A percentile compares a stretch with the other conserved stretches of the same genome.
These are phyloP conservation scores for Epichloe hybrida DNA, from an alignment of 2,329 filamentous ascomycete genomes.

Conservation along the genomic window DNA sequence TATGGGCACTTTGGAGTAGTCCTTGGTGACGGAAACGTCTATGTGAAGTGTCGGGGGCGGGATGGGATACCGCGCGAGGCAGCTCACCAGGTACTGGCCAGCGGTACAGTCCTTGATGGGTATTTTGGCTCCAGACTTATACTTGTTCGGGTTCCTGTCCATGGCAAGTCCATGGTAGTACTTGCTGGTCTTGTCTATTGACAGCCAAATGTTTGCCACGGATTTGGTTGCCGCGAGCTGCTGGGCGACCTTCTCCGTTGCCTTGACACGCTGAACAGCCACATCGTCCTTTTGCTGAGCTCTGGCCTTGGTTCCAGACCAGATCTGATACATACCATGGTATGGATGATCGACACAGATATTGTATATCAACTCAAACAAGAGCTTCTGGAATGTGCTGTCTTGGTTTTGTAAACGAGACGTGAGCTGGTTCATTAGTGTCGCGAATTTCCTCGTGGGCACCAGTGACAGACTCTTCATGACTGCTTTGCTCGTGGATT, in stretches of 20 bases:
- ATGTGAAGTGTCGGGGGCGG: conserved; percentile 86
- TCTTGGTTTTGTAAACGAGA: conserved; percentile 70
- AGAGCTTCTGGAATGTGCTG: conserved; percentile 60
- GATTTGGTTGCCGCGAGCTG: conserved; percentile 39
- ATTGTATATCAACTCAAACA: conserved; percentile 60
- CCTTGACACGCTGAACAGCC: conserved; percentile 58
- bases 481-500: conserved; percentile 66
- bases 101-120: conserved; percentile 48
- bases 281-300: conserved; percentile 59
- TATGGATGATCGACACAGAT: conserved; percentile 92
- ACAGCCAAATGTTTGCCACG: conserved; percentile 48
- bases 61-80: conserved; percentile 52
- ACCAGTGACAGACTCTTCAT: conserved; percentile 56
- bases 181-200: conserved; percentile 61
- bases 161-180: conserved; percentile 50
- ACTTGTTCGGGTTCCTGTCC: conserved; percentile 48
- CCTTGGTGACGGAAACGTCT: conserved; percentile 53
- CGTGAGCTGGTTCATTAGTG: conserved; percentile 89
- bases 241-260: conserved; percentile 55
- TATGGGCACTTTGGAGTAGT: conserved; percentile 67
- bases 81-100: conserved; percentile 49
- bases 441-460: conserved; percentile 81
- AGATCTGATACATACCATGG: conserved; percentile 95
- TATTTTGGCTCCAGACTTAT: conserved; percentile 55
- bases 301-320: conserved; percentile 61